Conservation (phyloP, 441 rosid genomes). For the Manihot esculenta region DNA sequence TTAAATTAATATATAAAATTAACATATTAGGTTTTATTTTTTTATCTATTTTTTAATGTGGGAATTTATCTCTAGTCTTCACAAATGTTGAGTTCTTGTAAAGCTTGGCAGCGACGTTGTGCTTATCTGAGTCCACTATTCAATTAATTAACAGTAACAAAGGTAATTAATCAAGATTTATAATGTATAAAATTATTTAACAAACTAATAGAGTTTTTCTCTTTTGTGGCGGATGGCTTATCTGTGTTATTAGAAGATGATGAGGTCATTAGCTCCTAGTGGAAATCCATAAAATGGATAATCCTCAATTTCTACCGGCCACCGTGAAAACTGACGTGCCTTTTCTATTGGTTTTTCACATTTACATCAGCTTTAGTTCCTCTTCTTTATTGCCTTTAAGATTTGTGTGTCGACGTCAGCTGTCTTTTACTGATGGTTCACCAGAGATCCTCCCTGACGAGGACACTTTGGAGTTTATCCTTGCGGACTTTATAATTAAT, state of each 20-base stretch:
- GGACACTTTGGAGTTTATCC: neutral
- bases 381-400: neutral
- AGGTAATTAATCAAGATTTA: neutral
- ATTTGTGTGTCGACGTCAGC: neutral
- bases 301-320: no score
- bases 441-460: neutral
- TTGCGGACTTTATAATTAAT: neutral
- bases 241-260: neutral
- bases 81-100: no score
- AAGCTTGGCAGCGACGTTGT: conserved; percentile 11
- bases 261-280: conserved; percentile 15
- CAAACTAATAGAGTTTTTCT: neutral
- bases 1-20: no score
- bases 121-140: conserved; percentile 17
- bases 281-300: conserved; percentile 7
- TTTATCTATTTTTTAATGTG: no score
- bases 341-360: no score
- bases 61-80: no score
- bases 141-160: neutral
- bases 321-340: no score
- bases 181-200: neutral
- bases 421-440: neutral
- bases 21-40: no score
- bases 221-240: neutral
- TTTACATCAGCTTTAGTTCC: neutral